Evolutionary conservation across 805 yeast genomes (phyloP).

Genomic region (Ogataea methylovora): DNA sequence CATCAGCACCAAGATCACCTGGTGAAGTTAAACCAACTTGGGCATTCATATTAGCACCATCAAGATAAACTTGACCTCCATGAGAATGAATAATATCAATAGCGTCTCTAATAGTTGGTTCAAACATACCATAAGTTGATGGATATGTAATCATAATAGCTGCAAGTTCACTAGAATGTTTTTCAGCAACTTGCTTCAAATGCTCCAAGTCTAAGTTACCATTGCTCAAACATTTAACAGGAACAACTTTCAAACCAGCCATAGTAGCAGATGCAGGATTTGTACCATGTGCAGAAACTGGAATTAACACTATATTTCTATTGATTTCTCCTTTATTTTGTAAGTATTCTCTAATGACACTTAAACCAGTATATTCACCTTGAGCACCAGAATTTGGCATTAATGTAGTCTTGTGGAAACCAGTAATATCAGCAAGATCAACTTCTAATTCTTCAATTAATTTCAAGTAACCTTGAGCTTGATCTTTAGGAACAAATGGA

Average conservation of each 20-base stretch:
- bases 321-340: conserved; percentile 60
- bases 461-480: conserved; percentile 81
- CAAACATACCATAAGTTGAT: conserved; percentile 93
- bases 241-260: conserved; percentile 91
- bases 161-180: conserved; percentile 66
- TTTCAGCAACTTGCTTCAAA: conserved; percentile 60
- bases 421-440: conserved; percentile 88
- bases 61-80: conserved; percentile 96
- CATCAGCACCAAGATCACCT: conserved; percentile 97
- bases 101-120: conserved; percentile 81
- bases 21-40: conserved; percentile 97
- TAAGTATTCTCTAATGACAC: conserved; percentile 76
- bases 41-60: conserved; percentile 99
- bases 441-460: conserved; percentile 68
- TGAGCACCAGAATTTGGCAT: conserved; percentile 99
- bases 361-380: conserved; percentile 93
- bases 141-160: conserved; percentile 97
- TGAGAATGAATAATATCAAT: conserved; percentile 74
- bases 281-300: conserved; percentile 97
- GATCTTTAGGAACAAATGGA: conserved; percentile 87
- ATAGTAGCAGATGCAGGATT: conserved; percentile 98
- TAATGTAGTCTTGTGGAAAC: conserved; percentile 81
- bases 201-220: conserved; percentile 86
- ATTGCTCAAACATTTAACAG: conserved; percentile 77
- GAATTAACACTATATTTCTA: conserved; percentile 86